A percentile compares a stretch with the other conserved stretches of the same genome.
phyloP scores from a whole-genome alignment of 1,284 basidiomycete genomes.

The Trichosporon inkin region DNA sequence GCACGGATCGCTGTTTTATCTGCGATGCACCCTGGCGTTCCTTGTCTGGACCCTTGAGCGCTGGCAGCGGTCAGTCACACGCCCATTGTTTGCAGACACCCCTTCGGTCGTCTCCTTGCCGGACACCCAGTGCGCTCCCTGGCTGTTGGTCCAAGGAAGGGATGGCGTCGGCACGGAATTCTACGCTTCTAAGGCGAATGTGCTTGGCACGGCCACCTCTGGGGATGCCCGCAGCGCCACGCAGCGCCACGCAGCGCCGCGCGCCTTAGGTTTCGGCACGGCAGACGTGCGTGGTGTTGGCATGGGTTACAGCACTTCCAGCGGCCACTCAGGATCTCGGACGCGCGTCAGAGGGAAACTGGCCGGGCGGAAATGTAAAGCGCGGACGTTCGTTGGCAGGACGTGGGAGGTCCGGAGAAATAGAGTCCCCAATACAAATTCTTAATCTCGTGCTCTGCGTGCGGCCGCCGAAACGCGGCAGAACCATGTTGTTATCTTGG shows the following conservation, averaged over 20 bases:
- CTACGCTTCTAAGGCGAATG: no score
- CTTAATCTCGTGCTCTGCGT: no score
- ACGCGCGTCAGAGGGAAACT: not conserved
- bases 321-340: not conserved
- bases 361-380: not conserved
- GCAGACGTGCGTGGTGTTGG: no score
- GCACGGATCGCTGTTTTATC: slow-evolving; percentile 9
- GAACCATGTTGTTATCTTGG: slow-evolving; percentile 5
- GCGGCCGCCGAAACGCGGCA: not conserved
- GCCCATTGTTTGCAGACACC: not conserved
- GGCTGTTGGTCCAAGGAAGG: not conserved
- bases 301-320: no score
- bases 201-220: no score
- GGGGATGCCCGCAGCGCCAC: no score
- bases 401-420: slow-evolving; percentile 5
- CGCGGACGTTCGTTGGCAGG: not conserved
- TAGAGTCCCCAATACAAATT: not conserved
- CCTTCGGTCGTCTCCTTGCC: not conserved
- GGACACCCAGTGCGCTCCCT: not conserved
- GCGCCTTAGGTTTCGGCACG: no score
- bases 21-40: not conserved
- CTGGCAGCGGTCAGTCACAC: slow-evolving; percentile 6
- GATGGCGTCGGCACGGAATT: no score
- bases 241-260: no score
- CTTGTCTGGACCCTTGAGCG: slow-evolving; percentile 3